These are phyloP conservation scores for Colletotrichum chrysophilum DNA, from an alignment of 2,329 filamentous ascomycete species.

Conservation along the genomic window DNA sequence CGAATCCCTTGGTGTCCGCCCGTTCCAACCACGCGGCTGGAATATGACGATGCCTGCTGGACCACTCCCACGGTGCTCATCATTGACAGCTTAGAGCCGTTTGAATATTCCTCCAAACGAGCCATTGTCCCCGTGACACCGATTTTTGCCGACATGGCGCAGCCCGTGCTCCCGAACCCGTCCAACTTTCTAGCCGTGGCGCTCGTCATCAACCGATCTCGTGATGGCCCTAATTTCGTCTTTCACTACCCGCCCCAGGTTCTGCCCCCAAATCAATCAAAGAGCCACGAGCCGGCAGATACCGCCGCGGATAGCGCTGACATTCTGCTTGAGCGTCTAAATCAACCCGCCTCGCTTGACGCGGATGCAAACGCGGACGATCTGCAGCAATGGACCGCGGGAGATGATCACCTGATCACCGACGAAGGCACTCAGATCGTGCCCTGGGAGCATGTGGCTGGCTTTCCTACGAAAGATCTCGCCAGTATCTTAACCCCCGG, in stretches of 20 bases:
- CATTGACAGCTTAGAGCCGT: neutral
- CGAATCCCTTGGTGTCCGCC: neutral
- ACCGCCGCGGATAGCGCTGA: constrained; percentile 54
- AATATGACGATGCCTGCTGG: neutral
- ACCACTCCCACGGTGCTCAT: neutral
- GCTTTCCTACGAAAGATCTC: constrained; percentile 77
- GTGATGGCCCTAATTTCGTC: constrained; percentile 81
- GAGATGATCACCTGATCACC: constrained; percentile 59
- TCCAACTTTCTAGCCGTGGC: constrained; percentile 73
- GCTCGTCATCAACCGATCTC: constrained; percentile 75
- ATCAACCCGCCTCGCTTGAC: constrained; percentile 38
- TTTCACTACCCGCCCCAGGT: constrained; percentile 84
- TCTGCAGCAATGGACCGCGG: constrained; percentile 49
- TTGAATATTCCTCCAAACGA: neutral
- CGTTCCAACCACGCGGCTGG: neutral
- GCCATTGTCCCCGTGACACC: neutral
- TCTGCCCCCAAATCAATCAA: constrained; percentile 40
- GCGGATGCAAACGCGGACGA: constrained; percentile 38
- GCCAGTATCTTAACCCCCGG: constrained; percentile 81
- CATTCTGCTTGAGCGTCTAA: constrained; percentile 51
- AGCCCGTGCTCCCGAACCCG: constrained; percentile 53
- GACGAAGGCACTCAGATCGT: constrained; percentile 63
- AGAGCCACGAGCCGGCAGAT: constrained; percentile 37
- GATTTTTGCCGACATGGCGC: constrained; percentile 43
- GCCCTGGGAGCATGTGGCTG: constrained; percentile 76